A percentile compares a stretch with the other conserved stretches of the same genome.
Evolutionary conservation across 306 rosid genomes (phyloP).

Genomic region (Prunus campanulata): DNA sequence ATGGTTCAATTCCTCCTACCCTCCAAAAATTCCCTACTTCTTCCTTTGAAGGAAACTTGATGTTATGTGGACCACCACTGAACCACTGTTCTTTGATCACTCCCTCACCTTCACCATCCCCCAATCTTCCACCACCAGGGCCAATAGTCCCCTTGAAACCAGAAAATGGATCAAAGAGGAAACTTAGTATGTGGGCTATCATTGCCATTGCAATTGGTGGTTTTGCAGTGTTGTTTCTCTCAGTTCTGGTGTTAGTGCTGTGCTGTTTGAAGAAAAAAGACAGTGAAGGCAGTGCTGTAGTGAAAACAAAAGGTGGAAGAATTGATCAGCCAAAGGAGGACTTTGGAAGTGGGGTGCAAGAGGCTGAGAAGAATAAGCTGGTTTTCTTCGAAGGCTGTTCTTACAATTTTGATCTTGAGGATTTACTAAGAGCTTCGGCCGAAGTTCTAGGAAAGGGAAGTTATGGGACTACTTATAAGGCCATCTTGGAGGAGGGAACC

Average conservation of each 20-base stretch:
- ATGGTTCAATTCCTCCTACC: conserved; percentile 65
- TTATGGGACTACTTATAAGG: conserved; percentile 78
- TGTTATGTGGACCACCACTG: conserved; percentile 75
- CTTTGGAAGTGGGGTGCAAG: conserved; percentile 84
- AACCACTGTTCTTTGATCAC: conserved; percentile 44
- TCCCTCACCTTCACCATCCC: conserved; percentile 35
- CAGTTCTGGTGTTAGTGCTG: conserved; percentile 31
- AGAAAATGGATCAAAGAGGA: conserved; percentile 39
- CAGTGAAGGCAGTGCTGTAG: conserved; percentile 26
- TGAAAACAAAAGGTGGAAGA: conserved; percentile 40
- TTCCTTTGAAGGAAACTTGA: conserved; percentile 61
- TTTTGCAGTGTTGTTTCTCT: conserved; percentile 34
- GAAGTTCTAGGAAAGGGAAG: conserved; percentile 84
- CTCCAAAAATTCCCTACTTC: conserved; percentile 55
- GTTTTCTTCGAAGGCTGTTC: conserved; percentile 59
- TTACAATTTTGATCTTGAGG: conserved; percentile 72
- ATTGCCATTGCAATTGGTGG: conserved; percentile 51
- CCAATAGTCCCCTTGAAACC: conserved; percentile 25
- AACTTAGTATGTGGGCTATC: conserved; percentile 40
- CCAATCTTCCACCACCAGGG: conserved; percentile 27
- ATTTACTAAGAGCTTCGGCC: conserved; percentile 77
- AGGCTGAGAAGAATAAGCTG: conserved; percentile 64
- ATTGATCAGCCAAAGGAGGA: conserved; percentile 51
- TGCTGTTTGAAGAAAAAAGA: conserved; percentile 55
- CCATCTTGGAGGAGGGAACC: conserved; percentile 72